Conservation (phyloP, 495 filamentous ascomycete genomes). For the Viridothelium virens region DNA sequence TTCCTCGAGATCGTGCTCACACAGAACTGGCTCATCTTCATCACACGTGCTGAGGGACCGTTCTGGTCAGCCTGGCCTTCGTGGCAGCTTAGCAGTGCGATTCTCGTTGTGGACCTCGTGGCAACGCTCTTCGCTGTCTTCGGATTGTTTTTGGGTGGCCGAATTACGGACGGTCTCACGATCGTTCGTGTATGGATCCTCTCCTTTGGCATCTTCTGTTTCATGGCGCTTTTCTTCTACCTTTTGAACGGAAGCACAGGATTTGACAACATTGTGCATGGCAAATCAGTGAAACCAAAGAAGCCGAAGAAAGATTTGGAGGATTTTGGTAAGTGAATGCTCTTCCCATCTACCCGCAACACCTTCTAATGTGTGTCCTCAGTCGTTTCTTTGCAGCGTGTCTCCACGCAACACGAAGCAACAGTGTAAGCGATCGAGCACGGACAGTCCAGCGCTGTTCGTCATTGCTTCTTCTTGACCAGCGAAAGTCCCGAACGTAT, state of each 20-base stretch:
- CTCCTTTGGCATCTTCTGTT: constrained; percentile 76
- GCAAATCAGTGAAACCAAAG: constrained; percentile 57
- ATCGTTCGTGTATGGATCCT: constrained; percentile 85
- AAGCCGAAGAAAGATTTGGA: constrained; percentile 70
- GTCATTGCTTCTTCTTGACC: no score
- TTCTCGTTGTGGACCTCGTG: constrained; percentile 70
- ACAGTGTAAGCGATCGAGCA: background rate
- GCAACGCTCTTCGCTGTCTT: constrained; percentile 77
- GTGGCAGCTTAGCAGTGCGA: constrained; percentile 67
- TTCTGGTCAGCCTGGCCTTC: constrained; percentile 82
- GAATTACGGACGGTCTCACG: constrained; percentile 60
- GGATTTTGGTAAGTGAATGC: constrained; percentile 65
- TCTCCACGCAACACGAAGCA: constrained; percentile 69
- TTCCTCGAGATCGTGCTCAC: constrained; percentile 88
- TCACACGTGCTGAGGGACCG: constrained; percentile 79
- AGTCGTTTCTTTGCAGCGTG: constrained; percentile 77
- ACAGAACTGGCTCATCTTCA: constrained; percentile 96
- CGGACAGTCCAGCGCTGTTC: no score
- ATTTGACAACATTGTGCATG: constrained; percentile 90
- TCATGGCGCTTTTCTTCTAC: constrained; percentile 60
- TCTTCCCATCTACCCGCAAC: background rate
- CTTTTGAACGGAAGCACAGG: constrained; percentile 64
- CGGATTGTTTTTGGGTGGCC: constrained; percentile 63
- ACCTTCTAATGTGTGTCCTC: constrained; percentile 28
- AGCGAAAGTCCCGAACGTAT: no score